Evolutionary conservation across 306 rosid species (phyloP).

Genomic region (Purshia tridentata): DNA sequence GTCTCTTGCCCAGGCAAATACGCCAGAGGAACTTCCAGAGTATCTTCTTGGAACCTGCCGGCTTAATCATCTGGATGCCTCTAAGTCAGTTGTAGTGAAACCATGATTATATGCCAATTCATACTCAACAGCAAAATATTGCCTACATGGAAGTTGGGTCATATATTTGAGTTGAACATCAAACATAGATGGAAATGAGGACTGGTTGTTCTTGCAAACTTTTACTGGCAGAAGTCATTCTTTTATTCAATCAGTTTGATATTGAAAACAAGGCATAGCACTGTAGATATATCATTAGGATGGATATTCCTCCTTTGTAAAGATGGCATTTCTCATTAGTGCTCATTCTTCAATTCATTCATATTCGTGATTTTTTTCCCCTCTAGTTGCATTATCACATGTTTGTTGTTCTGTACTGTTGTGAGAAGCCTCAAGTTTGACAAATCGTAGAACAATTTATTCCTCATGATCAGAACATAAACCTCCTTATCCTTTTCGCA

Average conservation of each 20-base stretch:
- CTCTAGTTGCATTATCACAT: background rate
- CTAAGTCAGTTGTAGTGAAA: constrained; percentile 49
- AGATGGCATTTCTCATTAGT: constrained; percentile 17
- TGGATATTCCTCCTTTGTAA: constrained; percentile 14
- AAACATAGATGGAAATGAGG: constrained; percentile 23
- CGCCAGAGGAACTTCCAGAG: constrained; percentile 83
- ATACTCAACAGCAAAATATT: background rate
- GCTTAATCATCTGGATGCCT: constrained; percentile 70
- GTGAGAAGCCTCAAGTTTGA: background rate
- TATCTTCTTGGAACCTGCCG: constrained; percentile 80
- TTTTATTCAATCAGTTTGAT: constrained; percentile 42
- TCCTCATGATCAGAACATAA: too few relatives aligned
- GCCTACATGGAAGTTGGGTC: constrained; percentile 8
- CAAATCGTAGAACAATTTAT: too few relatives aligned
- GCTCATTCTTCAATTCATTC: background rate
- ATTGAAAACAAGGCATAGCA: constrained; percentile 28
- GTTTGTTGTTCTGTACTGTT: background rate
- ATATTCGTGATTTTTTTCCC: background rate
- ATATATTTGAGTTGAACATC: background rate
- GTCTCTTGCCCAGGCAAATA: constrained; percentile 53
- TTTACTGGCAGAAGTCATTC: constrained; percentile 33
- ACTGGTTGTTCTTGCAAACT: constrained; percentile 29
- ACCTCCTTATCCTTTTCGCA: too few relatives aligned
- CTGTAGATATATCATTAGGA: constrained; percentile 40
- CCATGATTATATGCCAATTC: constrained; percentile 17